Evolutionary conservation across 2,329 filamentous ascomycete species (phyloP).

Genomic region (Fusarium drepaniforme): DNA sequence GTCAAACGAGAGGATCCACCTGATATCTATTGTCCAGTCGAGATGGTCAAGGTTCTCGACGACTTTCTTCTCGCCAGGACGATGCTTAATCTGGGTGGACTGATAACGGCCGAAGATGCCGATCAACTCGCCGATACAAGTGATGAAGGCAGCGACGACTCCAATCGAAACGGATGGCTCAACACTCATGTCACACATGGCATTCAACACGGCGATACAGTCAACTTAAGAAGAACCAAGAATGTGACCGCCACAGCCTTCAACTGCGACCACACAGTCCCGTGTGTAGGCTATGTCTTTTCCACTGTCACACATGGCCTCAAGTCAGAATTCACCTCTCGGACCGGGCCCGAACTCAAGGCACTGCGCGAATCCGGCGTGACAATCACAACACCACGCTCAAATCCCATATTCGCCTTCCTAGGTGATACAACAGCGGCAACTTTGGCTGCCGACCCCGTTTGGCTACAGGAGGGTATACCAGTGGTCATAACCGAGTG

Average conservation of each 20-base stretch:
- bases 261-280: conserved; percentile 60
- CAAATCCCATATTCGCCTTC: conserved; percentile 59
- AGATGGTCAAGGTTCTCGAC: conserved; percentile 55
- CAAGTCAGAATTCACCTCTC: conserved; percentile 51
- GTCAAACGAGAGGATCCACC: conserved; percentile 58
- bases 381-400: conserved; percentile 54
- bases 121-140: conserved; percentile 17
- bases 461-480: conserved; percentile 55
- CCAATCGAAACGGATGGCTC: conserved; percentile 41
- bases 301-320: conserved; percentile 53
- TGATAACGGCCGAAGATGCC: conserved; percentile 47
- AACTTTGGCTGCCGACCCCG: conserved; percentile 53
- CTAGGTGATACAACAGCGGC: conserved; percentile 60
- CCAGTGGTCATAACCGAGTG: conserved; percentile 63
- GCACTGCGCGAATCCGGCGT: conserved; percentile 52
- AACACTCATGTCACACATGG: conserved; percentile 56
- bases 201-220: conserved; percentile 50
- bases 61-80: conserved; percentile 55
- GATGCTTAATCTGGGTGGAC: conserved; percentile 57
- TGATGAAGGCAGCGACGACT: not conserved
- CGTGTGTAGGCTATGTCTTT: conserved; percentile 63
- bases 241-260: conserved; percentile 57
- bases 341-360: conserved; percentile 53
- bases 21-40: conserved; percentile 58
- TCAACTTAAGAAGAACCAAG: conserved; percentile 51